Base-by-base conservation (phyloP, 2,329 filamentous ascomycete genomes). In the Calonectria hongkongensis region DNA sequence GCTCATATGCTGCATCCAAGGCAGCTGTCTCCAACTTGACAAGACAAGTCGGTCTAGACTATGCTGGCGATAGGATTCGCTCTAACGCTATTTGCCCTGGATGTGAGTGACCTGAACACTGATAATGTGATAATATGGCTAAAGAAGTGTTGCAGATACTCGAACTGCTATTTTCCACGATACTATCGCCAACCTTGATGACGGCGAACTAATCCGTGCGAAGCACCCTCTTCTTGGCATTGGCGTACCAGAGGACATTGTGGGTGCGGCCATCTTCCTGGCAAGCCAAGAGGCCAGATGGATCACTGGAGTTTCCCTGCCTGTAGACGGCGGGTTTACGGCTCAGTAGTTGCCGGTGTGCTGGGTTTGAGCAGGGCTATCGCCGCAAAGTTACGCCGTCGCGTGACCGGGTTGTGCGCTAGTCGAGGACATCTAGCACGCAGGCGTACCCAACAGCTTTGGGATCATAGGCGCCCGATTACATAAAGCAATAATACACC, bases 61-160 rank as follows among this genome's bases (percentile, higher is more conserved):
- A 88, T 73, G 88, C 86, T 0, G 78, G 79, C 0, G 78, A 86
- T 13, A 81, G 84, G 0, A 88, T 91, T 30, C 88, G 90, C 72
- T 85, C 86, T 41, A 90, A 90, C 75, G 87, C 88, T 0, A 83
- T 91, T 6, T 89, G 88, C 66, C 89, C 89, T 5, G 89, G 89
- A 7, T 90, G 77, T 77, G 21, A 66, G 73, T 54, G 12, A 8
- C 21, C 18, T 2, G 0, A 18, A 43, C 18, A 43, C 18, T n/a
- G 18, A 18, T 43, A n/a, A n/a, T 6, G 41, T 43, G 33, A 36
- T 36, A 36, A 10, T 13, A 36, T 43, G 15, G 18, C 28, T 71
- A 43, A 68, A 4, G 6, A 16, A 0, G 27, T 10, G 0, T 21
- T 47, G 3, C 2, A 82, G 81, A 76, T 25, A 79, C 77, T 0